Evolutionary conservation across 148 eudicot genomes (phyloP).

Genomic region (Drosera capensis): DNA sequence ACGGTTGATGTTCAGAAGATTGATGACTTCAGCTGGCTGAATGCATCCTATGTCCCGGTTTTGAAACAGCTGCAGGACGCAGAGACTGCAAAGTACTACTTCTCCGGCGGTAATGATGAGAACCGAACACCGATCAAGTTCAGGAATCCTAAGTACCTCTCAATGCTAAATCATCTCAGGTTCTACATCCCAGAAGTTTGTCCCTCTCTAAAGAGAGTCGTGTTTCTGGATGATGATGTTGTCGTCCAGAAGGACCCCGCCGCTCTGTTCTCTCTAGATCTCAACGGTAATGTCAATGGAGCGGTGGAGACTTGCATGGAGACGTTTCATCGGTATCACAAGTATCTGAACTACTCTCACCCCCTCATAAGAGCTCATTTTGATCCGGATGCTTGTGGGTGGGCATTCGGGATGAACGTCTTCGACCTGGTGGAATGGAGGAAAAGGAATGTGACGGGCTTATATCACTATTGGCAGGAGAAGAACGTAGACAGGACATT

Average conservation of each 20-base stretch:
- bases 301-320: constrained; percentile 96
- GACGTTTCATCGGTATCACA: constrained; percentile 81
- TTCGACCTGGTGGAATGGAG: constrained; percentile 83
- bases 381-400: constrained; percentile 88
- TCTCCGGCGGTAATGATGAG: constrained; percentile 55
- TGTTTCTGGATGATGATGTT: constrained; percentile 75
- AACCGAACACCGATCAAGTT: constrained; percentile 69
- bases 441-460: constrained; percentile 68
- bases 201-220: constrained; percentile 61
- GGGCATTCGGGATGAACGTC: constrained; percentile 91
- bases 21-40: constrained; percentile 75
- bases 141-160: constrained; percentile 69
- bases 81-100: constrained; percentile 62
- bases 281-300: constrained; percentile 71
- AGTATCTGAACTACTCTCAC: constrained; percentile 79
- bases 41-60: constrained; percentile 81
- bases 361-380: constrained; percentile 72
- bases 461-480: constrained; percentile 89
- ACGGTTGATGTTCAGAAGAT: constrained; percentile 67
- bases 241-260: constrained; percentile 79
- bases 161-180: constrained; percentile 79
- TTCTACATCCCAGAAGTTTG: constrained; percentile 78
- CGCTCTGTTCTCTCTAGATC: constrained; percentile 49
- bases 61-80: constrained; percentile 80
- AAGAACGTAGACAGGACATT: constrained; percentile 65